Evolutionary conservation across 805 yeast species (phyloP).

Genomic region (Babjeviella inositovora): DNA sequence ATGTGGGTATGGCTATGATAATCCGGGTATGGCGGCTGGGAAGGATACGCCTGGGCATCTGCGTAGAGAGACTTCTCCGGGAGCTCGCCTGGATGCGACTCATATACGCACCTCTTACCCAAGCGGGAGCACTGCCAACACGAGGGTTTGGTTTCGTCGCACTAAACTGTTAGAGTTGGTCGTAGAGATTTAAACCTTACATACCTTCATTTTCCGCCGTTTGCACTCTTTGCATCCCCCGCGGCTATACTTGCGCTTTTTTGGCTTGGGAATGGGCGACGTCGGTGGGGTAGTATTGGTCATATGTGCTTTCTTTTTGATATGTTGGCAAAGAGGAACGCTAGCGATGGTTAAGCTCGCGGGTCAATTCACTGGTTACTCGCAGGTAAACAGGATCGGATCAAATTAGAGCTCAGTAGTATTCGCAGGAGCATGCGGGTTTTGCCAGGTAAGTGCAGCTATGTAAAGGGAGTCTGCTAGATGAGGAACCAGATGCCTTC

Average conservation of each 20-base stretch:
- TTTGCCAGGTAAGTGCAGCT: too few relatives aligned
- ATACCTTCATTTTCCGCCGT: slow-evolving; percentile 18
- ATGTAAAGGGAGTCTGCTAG: too few relatives aligned
- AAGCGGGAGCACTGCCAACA: slow-evolving; percentile 18
- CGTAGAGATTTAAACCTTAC: slow-evolving; percentile 1
- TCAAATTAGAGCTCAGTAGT: too few relatives aligned
- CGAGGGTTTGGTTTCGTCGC: slow-evolving; percentile 16
- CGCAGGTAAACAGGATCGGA: too few relatives aligned
- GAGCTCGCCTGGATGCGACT: slow-evolving; percentile 11
- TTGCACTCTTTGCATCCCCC: slow-evolving; percentile 25
- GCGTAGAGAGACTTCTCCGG: slow-evolving; percentile 7
- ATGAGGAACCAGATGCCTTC: too few relatives aligned
- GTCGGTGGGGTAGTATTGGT: too few relatives aligned
- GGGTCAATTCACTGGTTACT: too few relatives aligned
- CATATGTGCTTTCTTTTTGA: too few relatives aligned
- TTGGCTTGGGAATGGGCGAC: slow-evolving; percentile 1
- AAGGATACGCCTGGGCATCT: too few relatives aligned
- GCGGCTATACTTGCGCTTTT: slow-evolving; percentile 7
- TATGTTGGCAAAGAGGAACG: too few relatives aligned
- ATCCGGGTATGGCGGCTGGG: slow-evolving; percentile 1
- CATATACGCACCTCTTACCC: slow-evolving; percentile 12
- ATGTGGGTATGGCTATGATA: neutral
- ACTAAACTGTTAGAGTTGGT: slow-evolving; percentile 3
- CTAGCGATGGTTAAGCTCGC: too few relatives aligned
- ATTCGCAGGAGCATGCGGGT: too few relatives aligned